phyloP scores from a whole-genome alignment of 2,329 filamentous ascomycete genomes.

The Calonectria henricotiae region DNA sequence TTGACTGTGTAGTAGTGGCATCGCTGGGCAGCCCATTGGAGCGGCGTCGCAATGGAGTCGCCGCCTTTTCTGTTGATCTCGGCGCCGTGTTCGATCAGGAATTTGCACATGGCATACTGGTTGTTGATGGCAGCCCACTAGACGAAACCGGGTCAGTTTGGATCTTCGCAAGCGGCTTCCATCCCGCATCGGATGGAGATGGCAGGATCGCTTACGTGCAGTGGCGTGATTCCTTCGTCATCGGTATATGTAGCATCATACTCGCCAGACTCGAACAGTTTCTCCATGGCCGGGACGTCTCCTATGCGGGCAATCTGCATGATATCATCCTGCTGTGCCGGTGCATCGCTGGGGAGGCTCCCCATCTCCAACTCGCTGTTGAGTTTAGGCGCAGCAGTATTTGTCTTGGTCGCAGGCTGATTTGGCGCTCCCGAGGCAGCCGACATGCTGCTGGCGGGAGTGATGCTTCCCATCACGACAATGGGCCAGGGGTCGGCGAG shows the following conservation, averaged over 20 bases:
- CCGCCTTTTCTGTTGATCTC: slow-evolving; percentile 96
- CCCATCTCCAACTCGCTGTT: slow-evolving; percentile 74
- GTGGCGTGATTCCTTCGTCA: slow-evolving; percentile 92
- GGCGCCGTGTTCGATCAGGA: slow-evolving; percentile 87
- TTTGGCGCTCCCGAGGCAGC: slow-evolving; percentile 64
- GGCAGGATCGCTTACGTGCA: slow-evolving; percentile 80
- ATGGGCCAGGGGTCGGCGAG: slow-evolving; percentile 39
- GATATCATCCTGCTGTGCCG: slow-evolving; percentile 78
- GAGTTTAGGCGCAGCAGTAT: slow-evolving; percentile 70
- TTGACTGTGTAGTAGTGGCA: slow-evolving; percentile 98
- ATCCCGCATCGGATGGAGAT: not conserved
- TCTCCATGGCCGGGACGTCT: slow-evolving; percentile 89
- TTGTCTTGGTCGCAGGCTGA: slow-evolving; percentile 71
- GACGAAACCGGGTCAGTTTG: slow-evolving; percentile 40
- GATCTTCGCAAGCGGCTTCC: not conserved
- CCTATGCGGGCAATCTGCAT: slow-evolving; percentile 96
- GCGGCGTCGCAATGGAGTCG: slow-evolving; percentile 92
- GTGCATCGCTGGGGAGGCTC: slow-evolving; percentile 62
- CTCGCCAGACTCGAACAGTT: slow-evolving; percentile 87
- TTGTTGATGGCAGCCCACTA: slow-evolving; percentile 99
- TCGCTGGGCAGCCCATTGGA: slow-evolving; percentile 97
- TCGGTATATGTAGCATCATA: slow-evolving; percentile 88
- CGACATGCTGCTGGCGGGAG: slow-evolving; percentile 56
- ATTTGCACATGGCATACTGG: slow-evolving; percentile 97
- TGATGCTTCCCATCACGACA: slow-evolving; percentile 62